Evolutionary conservation across 1,139 yeast species (phyloP).

Genomic region (Candida smagusa): DNA sequence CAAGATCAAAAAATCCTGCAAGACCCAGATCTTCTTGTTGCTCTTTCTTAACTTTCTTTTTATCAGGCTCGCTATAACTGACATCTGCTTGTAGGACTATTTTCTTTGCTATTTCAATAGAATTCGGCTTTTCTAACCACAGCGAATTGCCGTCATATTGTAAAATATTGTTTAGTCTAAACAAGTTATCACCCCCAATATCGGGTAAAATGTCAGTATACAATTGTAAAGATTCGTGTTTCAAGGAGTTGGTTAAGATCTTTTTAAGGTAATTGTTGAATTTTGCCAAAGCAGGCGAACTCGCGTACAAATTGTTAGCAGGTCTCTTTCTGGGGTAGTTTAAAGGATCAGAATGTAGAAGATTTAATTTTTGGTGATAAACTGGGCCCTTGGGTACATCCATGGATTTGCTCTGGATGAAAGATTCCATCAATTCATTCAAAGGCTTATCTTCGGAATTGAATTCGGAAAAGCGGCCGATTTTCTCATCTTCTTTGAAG

Average conservation of each 20-base stretch:
- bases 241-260: constrained; percentile 26
- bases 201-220: constrained; percentile 25
- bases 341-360: constrained; percentile 10
- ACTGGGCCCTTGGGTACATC: constrained; percentile 11
- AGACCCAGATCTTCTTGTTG: constrained; percentile 21
- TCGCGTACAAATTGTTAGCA: constrained; percentile 14
- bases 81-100: constrained; percentile 20
- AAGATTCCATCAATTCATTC: constrained; percentile 26
- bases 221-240: constrained; percentile 15
- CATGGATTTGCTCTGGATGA: constrained; percentile 23
- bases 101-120: constrained; percentile 14
- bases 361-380: constrained; percentile 9
- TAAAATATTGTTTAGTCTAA: constrained; percentile 31
- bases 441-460: constrained; percentile 9
- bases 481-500: constrained; percentile 71
- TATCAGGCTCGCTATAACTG: constrained; percentile 14
- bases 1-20: constrained; percentile 34
- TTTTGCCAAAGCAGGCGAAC: constrained; percentile 32
- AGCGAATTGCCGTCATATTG: constrained; percentile 10
- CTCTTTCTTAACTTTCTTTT: constrained; percentile 8
- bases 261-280: constrained; percentile 24
- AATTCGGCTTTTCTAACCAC: constrained; percentile 2
- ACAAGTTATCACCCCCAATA: constrained; percentile 27
- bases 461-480: constrained; percentile 57
- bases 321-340: constrained; percentile 8